A percentile compares a stretch with the other conserved stretches of the same genome.
These are phyloP conservation scores for Volvox carteri DNA, from an alignment of 163 green algal genomes.

Conservation along the genomic window DNA sequence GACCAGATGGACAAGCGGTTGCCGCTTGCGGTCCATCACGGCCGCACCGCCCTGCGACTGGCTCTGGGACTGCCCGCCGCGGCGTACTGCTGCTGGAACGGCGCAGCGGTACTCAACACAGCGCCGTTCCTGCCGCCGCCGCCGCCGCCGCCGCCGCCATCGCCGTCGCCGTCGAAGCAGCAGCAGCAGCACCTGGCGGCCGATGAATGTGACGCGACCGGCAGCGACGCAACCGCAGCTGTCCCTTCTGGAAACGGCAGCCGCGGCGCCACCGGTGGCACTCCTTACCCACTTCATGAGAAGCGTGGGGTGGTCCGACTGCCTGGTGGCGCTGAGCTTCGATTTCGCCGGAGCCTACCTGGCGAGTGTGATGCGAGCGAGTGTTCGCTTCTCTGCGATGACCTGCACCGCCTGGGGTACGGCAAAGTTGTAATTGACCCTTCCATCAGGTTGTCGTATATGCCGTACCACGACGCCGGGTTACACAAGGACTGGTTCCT, in stretches of 20 bases:
- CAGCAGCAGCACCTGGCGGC: too few relatives aligned
- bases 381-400: conserved; percentile 75
- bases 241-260: not conserved
- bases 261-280: not conserved
- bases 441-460: conserved; percentile 58
- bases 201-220: not conserved
- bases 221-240: not conserved
- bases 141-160: not conserved
- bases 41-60: conserved; percentile 28
- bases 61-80: conserved; percentile 70
- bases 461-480: conserved; percentile 38
- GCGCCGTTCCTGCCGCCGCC: conserved; percentile 63
- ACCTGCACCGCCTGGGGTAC: conserved; percentile 67
- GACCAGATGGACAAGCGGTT: conserved; percentile 11
- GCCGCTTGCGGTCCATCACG: conserved; percentile 12
- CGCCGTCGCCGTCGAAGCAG: too few relatives aligned
- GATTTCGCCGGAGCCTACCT: conserved; percentile 58
- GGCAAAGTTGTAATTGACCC: conserved; percentile 62
- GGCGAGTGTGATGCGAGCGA: conserved; percentile 74
- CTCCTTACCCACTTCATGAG: conserved; percentile 20
- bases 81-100: conserved; percentile 83
- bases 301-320: not conserved
- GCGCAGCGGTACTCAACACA: conserved; percentile 69
- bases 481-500: conserved; percentile 19
- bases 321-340: conserved; percentile 16